These are phyloP conservation scores for Trebouxia sp. DNA, from an alignment of 139 green algal species.

Conservation along the genomic window DNA sequence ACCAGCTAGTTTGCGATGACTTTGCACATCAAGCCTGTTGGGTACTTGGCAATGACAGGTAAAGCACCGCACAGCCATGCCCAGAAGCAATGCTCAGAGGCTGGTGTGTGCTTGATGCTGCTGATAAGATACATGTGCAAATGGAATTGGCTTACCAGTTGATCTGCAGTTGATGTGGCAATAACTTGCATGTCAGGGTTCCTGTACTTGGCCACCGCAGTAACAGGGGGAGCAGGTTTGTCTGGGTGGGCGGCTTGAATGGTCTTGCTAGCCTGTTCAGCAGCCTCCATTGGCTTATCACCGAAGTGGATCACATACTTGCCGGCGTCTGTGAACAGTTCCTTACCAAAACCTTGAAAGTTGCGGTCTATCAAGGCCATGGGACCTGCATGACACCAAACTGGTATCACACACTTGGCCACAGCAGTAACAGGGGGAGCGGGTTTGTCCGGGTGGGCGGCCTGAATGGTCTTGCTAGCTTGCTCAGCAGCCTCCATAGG, in stretches of 20 bases:
- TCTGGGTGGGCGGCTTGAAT: slow-evolving; percentile 50
- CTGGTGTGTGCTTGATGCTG: too few relatives aligned
- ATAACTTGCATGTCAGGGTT: slow-evolving; percentile 69
- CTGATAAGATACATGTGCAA: too few relatives aligned
- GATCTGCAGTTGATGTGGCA: slow-evolving; percentile 66
- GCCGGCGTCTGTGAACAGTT: slow-evolving; percentile 76
- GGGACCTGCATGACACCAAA: too few relatives aligned
- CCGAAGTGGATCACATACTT: slow-evolving; percentile 92
- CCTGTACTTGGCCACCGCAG: slow-evolving; percentile 53
- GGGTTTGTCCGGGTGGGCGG: slow-evolving; percentile 48
- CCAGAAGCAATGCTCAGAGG: too few relatives aligned
- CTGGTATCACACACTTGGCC: slow-evolving; percentile 49
- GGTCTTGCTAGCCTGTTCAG: slow-evolving; percentile 41
- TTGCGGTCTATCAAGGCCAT: slow-evolving; percentile 89
- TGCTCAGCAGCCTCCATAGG: slow-evolving; percentile 52
- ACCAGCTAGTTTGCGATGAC: too few relatives aligned
- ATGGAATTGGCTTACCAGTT: too few relatives aligned
- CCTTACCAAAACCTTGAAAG: slow-evolving; percentile 80
- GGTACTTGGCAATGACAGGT: too few relatives aligned
- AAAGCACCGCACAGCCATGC: too few relatives aligned
- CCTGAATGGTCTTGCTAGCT: slow-evolving; percentile 30
- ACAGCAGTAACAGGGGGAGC: slow-evolving; percentile 50
- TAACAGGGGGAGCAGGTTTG: slow-evolving; percentile 49
- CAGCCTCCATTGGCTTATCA: slow-evolving; percentile 45
- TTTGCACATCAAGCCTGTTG: too few relatives aligned